phyloP scores from a whole-genome alignment of 2,329 filamentous ascomycete genomes.

The Botrytis tulipae region DNA sequence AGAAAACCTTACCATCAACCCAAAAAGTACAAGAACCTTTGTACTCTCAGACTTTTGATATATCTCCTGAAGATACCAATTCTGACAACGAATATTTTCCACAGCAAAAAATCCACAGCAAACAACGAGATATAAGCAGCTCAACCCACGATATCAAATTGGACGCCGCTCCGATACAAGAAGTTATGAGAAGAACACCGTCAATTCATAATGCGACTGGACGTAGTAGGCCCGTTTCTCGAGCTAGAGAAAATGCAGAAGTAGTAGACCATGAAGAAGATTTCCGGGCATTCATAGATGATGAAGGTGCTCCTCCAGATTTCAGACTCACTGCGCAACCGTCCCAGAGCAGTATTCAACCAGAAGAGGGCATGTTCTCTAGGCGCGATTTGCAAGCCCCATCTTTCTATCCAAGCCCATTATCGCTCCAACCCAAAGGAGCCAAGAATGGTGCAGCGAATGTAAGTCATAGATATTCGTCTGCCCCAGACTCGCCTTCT shows the following conservation, averaged over 20 bases:
- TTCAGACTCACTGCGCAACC: slow-evolving; percentile 7
- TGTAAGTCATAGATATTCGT: slow-evolving; percentile 21
- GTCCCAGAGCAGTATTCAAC: slow-evolving; percentile 16
- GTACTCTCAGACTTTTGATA: slow-evolving; percentile 16
- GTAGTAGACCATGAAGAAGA: background rate
- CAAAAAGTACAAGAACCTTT: slow-evolving; percentile 4
- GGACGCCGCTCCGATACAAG: background rate
- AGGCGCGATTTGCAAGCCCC: background rate
- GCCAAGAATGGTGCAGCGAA: slow-evolving; percentile 24
- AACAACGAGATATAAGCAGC: background rate
- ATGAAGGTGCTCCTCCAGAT: background rate
- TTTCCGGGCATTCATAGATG: slow-evolving; percentile 1
- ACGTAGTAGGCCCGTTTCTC: background rate
- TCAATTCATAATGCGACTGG: slow-evolving; percentile 14
- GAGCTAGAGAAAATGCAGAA: background rate
- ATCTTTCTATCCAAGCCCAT: background rate
- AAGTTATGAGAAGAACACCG: slow-evolving; percentile 5
- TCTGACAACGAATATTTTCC: slow-evolving; percentile 6
- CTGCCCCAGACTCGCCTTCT: background rate
- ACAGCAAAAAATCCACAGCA: background rate
- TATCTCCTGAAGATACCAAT: slow-evolving; percentile 3
- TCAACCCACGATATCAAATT: background rate
- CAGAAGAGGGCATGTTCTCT: slow-evolving; percentile 20
- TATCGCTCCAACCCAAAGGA: slow-evolving; percentile 17
- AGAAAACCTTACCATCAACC: background rate